Evolutionary conservation across 208 protist genomes (phyloP).

Genomic region (Crithidia mellificae): DNA sequence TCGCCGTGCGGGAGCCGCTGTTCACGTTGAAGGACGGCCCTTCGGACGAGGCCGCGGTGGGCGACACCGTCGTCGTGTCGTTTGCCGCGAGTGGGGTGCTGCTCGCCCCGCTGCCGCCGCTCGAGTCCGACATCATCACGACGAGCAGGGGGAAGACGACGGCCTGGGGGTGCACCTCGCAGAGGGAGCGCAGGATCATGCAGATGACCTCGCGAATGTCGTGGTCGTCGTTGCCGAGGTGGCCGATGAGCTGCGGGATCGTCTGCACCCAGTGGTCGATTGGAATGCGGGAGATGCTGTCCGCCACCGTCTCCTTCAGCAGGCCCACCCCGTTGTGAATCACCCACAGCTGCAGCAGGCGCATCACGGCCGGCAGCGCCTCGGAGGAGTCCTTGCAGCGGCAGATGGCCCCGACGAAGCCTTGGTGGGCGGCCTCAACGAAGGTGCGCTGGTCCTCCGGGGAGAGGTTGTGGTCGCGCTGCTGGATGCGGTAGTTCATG

Average conservation of each 20-base stretch:
- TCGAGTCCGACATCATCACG: slow-evolving; percentile 86
- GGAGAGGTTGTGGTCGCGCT: slow-evolving; percentile 82
- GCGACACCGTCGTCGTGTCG: slow-evolving; percentile 3
- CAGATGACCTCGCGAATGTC: slow-evolving; percentile 94
- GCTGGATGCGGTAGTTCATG: slow-evolving; percentile 96
- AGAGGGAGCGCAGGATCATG: slow-evolving; percentile 94
- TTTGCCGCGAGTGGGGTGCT: slow-evolving; percentile 15
- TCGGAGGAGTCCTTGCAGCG: slow-evolving; percentile 72
- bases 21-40: not conserved
- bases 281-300: slow-evolving; percentile 93
- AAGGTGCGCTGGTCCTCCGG: slow-evolving; percentile 74
- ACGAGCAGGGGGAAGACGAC: slow-evolving; percentile 99
- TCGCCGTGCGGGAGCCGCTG: slow-evolving; percentile 4
- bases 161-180: slow-evolving; percentile 98
- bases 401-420: slow-evolving; percentile 97
- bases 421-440: slow-evolving; percentile 91
- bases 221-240: slow-evolving; percentile 92
- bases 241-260: slow-evolving; percentile 99
- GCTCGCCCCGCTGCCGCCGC: slow-evolving; percentile 4
- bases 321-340: slow-evolving; percentile 89
- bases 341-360: slow-evolving; percentile 98
- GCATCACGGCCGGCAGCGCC: slow-evolving; percentile 96
- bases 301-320: slow-evolving; percentile 88
- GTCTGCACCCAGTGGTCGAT: slow-evolving; percentile 99
- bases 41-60: slow-evolving; percentile 5